Conservation (phyloP, 2,329 filamentous ascomycete species). For the Aureobasidium sp. region DNA sequence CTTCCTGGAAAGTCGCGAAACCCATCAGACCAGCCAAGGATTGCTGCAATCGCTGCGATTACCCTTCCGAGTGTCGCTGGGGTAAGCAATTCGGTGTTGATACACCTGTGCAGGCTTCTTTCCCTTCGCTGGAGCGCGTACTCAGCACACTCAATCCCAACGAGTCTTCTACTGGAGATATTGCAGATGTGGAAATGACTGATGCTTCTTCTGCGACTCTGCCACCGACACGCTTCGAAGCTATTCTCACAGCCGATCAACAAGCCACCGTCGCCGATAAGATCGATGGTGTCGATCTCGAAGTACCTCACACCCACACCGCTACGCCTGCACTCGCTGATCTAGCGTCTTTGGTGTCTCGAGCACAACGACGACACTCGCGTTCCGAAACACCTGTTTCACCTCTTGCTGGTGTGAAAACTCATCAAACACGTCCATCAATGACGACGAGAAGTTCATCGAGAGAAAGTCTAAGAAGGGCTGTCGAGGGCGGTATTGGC, state of each 20-base stretch:
- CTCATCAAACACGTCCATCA: background rate
- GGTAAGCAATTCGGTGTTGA: conserved; percentile 35
- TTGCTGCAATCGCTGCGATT: conserved; percentile 52
- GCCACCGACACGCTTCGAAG: conserved; percentile 31
- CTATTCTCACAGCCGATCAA: conserved; percentile 29
- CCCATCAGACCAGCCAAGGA: conserved; percentile 31
- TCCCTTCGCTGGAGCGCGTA: conserved; percentile 8
- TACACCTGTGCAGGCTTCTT: conserved; percentile 23
- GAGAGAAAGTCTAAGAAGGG: background rate
- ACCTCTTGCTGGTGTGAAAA: background rate
- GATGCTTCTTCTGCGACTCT: background rate
- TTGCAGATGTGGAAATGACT: background rate
- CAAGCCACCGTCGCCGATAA: conserved; percentile 5
- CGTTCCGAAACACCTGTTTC: conserved; percentile 1
- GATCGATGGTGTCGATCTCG: background rate
- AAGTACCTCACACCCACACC: background rate
- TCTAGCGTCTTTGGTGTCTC: background rate
- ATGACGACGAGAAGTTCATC: background rate
- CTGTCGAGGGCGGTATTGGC: conserved; percentile 7
- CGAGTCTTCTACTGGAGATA: background rate
- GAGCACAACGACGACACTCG: conserved; percentile 10
- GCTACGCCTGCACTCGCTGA: background rate
- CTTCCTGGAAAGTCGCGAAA: background rate
- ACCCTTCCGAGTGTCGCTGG: conserved; percentile 52
- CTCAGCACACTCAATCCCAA: conserved; percentile 1